These are phyloP conservation scores for Physcomitrium patens DNA, from an alignment of 225 moss, liverwort and hornwort species.

Conservation along the genomic window DNA sequence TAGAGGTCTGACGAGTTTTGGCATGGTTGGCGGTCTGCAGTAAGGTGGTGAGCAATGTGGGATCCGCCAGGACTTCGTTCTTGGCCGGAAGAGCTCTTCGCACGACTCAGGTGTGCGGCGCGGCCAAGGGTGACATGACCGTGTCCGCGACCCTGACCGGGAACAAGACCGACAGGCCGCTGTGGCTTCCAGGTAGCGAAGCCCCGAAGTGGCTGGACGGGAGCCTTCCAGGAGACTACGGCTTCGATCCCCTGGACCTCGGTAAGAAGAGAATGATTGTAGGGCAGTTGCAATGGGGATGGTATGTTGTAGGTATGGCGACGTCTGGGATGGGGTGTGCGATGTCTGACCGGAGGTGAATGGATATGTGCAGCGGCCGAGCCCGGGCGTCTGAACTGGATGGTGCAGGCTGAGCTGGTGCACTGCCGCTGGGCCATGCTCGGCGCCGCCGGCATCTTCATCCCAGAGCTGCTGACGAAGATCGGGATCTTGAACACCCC, in stretches of 20 bases:
- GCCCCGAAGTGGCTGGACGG: slow-evolving; percentile 85
- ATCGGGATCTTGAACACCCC: slow-evolving; percentile 65
- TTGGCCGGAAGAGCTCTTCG: slow-evolving; percentile 75
- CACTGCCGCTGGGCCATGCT: slow-evolving; percentile 80
- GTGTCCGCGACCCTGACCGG: slow-evolving; percentile 41
- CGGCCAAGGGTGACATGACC: slow-evolving; percentile 39
- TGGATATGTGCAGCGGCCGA: slow-evolving; percentile 50
- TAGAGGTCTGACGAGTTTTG: background rate
- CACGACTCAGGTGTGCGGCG: slow-evolving; percentile 44
- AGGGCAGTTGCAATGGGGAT: too few species aligned
- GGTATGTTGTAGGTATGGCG: too few species aligned
- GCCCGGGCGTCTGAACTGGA: slow-evolving; percentile 67
- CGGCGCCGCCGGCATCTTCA: slow-evolving; percentile 78
- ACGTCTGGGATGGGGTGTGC: too few species aligned
- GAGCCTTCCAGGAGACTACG: slow-evolving; percentile 22
- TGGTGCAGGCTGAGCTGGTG: slow-evolving; percentile 79
- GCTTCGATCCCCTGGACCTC: too few species aligned
- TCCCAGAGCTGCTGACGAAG: slow-evolving; percentile 73
- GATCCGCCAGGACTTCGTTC: slow-evolving; percentile 67
- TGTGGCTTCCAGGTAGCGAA: slow-evolving; percentile 92
- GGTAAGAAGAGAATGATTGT: too few species aligned
- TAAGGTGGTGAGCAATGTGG: slow-evolving; percentile 67
- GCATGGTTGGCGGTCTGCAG: slow-evolving; percentile 39
- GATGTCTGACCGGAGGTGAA: too few species aligned
- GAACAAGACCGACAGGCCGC: slow-evolving; percentile 62